Evolutionary conservation across 371 early-diverging fungal species (phyloP), one percentile per base, ranked within the genome.

Genomic region (Thermomucor indicae-seudaticae): DNA sequence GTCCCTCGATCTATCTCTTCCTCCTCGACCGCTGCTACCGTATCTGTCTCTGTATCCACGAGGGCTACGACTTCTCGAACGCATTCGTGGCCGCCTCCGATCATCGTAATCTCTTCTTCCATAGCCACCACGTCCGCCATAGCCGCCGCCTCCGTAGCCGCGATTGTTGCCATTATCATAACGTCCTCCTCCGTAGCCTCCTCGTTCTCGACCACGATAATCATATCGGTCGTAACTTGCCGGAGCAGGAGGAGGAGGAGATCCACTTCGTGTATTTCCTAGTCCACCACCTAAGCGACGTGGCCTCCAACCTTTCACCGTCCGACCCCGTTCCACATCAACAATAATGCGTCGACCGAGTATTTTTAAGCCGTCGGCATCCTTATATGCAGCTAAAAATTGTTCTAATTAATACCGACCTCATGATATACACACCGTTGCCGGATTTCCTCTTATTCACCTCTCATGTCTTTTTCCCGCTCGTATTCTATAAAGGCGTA

Each of bases 401-500:
- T n/a, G n/a, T n/a, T n/a, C n/a, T n/a, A n/a, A n/a, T n/a, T n/a
- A n/a, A n/a, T n/a, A n/a, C n/a, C n/a, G n/a, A n/a, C n/a, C n/a
- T n/a, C n/a, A n/a, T n/a, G n/a, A n/a, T n/a, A n/a, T n/a, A n/a
- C n/a, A n/a, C n/a, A n/a, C n/a, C n/a, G n/a, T n/a, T n/a, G n/a
- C n/a, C n/a, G n/a, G n/a, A n/a, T n/a, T 22, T 17, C 39, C 24
- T 27, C 22, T 34, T 12, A 24, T 25, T 56, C 67, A 83, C 83
- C 83, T 56, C 89, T 85, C 89, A 95, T 86, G 57, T 92, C 95
- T 29, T 84, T 78, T 70, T 97, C 98, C 47, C 89, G 77, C 58
- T 92, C 94, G 65, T 80, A 97, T 70, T 97, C 98, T 54, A 97
- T 81, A 63, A 97, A 97, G 1, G 95, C 97, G 60, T 96, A 97